Conservation (phyloP, 2,329 filamentous ascomycete species). For the Monilinia laxa region DNA sequence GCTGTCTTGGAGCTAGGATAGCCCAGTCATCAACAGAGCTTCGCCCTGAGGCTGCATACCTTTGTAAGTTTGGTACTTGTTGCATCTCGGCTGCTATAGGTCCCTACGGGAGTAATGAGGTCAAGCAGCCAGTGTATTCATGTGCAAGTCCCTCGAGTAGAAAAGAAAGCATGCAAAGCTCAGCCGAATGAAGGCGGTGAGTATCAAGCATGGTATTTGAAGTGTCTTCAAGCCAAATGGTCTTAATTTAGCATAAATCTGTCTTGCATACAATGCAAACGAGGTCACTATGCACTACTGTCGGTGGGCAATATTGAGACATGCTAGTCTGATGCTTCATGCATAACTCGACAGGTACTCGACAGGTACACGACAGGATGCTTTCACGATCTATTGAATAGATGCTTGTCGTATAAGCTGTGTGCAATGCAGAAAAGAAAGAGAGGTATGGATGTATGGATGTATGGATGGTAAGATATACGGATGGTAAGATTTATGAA, state of each 20-base stretch:
- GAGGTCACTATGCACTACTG: neutral
- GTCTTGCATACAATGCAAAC: neutral
- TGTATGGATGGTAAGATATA: neutral
- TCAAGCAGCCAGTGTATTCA: neutral
- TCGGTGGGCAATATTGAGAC: neutral
- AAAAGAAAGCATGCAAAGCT: neutral
- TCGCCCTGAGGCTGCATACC: neutral
- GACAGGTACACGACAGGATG: constrained; percentile 14
- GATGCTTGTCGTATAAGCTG: constrained; percentile 1
- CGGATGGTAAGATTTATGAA: neutral
- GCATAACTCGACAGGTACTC: neutral
- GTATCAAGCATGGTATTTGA: too few species aligned
- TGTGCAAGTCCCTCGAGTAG: neutral
- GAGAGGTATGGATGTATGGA: neutral
- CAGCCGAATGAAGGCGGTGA: neutral
- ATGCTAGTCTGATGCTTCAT: neutral
- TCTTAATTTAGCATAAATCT: neutral
- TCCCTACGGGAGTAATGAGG: neutral
- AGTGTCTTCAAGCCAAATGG: neutral
- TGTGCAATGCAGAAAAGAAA: neutral
- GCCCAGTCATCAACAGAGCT: neutral
- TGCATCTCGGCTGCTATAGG: neutral
- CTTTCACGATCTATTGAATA: constrained; percentile 20
- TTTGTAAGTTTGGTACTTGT: neutral
- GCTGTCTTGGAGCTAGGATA: neutral